Percentiles rank a stretch among this genome's conserved stretches.
phyloP scores from a whole-genome alignment of 345 rosid genomes.

The Euphorbia lathyris region DNA sequence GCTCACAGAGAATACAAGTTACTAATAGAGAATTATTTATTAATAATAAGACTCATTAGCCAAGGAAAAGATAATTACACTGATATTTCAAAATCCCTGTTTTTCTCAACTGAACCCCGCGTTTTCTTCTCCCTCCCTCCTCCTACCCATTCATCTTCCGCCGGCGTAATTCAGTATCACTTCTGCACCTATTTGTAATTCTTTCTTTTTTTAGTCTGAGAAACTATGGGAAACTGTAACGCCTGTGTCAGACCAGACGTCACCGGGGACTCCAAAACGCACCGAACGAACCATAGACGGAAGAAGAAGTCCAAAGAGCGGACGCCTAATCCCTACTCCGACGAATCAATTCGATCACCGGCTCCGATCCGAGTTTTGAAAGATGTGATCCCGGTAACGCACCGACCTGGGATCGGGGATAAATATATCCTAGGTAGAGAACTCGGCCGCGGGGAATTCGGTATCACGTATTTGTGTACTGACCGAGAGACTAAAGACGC shows the following conservation, averaged over 20 bases:
- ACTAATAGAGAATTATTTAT: no score
- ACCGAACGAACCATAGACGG: slow-evolving; percentile 15
- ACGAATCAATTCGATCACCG: slow-evolving; percentile 39
- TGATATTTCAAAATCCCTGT: slow-evolving; percentile 33
- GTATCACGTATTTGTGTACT: slow-evolving; percentile 86
- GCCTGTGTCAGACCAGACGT: slow-evolving; percentile 66
- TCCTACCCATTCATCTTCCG: neutral
- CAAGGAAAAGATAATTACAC: neutral
- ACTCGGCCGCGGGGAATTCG: slow-evolving; percentile 93
- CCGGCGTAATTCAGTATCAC: no score
- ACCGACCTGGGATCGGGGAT: slow-evolving; percentile 70
- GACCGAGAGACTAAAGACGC: slow-evolving; percentile 68
- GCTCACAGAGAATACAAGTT: no score
- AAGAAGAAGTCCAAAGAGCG: slow-evolving; percentile 36
- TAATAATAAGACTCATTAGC: no score
- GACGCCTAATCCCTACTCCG: slow-evolving; percentile 59
- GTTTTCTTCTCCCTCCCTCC: slow-evolving; percentile 37
- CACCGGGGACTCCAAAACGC: slow-evolving; percentile 19
- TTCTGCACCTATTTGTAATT: no score
- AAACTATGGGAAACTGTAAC: slow-evolving; percentile 87
- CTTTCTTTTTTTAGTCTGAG: no score
- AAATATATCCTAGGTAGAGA: slow-evolving; percentile 84
- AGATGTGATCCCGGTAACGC: slow-evolving; percentile 56
- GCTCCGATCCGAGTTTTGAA: slow-evolving; percentile 69
- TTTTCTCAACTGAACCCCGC: slow-evolving; percentile 57